Conservation (phyloP, 2,329 filamentous ascomycete species). For the Botrytis pseudocinerea region DNA sequence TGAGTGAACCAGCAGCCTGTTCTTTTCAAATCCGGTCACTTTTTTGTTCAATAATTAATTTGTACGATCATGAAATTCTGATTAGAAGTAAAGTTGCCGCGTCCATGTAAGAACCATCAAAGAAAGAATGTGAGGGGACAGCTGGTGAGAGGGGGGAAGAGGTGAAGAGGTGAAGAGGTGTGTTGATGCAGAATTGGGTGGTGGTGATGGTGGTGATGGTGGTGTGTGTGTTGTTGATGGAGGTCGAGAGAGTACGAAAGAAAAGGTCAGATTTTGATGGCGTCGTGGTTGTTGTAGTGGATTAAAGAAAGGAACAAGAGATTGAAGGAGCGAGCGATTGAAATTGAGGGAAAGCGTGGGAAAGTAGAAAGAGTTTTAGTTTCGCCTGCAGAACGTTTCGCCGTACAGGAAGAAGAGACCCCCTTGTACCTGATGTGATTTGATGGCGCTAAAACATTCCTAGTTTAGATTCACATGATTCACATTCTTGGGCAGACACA, state of each 20-base stretch:
- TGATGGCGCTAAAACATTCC: neutral
- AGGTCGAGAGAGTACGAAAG: neutral
- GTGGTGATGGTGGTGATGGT: neutral
- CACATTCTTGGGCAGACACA: neutral
- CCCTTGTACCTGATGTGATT: neutral
- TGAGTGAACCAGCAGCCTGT: constrained; percentile 28
- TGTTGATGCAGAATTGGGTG: neutral
- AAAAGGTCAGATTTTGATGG: neutral
- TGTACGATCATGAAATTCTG: constrained; percentile 41
- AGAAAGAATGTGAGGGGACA: constrained; percentile 25
- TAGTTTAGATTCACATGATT: neutral
- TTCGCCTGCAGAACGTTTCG: constrained; percentile 5
- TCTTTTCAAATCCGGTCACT: constrained; percentile 22
- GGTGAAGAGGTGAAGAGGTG: neutral
- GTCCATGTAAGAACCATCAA: constrained; percentile 34
- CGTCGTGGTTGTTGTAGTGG: constrained; percentile 7
- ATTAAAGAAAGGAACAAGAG: constrained; percentile 15
- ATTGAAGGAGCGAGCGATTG: neutral
- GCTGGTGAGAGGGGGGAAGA: constrained; percentile 25
- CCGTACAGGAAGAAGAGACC: neutral
- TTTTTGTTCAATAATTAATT: constrained; percentile 39
- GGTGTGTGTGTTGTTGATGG: neutral
- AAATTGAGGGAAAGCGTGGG: neutral
- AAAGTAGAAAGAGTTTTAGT: neutral
- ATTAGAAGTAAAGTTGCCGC: constrained; percentile 33